Evolutionary conservation across 257 asterid species (phyloP).

Genomic region (Fraxinus pennsylvanica): DNA sequence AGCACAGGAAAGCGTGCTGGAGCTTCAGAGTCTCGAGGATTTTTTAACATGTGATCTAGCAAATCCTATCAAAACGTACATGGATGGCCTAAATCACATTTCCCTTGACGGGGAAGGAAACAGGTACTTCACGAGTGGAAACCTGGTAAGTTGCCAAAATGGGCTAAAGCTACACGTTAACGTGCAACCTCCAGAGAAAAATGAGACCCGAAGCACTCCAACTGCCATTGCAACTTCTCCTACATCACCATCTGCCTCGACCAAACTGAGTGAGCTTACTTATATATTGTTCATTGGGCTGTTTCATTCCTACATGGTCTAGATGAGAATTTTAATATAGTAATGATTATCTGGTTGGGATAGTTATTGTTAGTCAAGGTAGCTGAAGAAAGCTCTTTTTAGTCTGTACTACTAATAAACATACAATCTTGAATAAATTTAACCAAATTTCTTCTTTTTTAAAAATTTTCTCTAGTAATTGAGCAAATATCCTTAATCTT

Average conservation of each 20-base stretch:
- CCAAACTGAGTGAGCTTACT: not conserved
- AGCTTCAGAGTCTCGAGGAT: slow-evolving; percentile 32
- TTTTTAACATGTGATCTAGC: slow-evolving; percentile 30
- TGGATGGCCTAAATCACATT: slow-evolving; percentile 26
- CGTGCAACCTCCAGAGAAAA: slow-evolving; percentile 15
- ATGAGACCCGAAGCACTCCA: not conserved
- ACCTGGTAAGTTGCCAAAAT: slow-evolving; percentile 32
- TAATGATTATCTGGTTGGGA: not conserved
- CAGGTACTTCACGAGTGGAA: slow-evolving; percentile 36
- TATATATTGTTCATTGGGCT: not conserved
- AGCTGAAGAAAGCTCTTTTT: not conserved
- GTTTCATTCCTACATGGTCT: not conserved
- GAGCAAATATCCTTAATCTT: not conserved
- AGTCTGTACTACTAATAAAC: not conserved
- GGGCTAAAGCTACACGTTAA: slow-evolving; percentile 37
- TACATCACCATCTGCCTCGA: not conserved
- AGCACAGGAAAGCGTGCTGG: slow-evolving; percentile 35
- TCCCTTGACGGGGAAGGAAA: slow-evolving; percentile 31
- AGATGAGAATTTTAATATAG: not conserved
- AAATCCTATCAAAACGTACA: slow-evolving; percentile 36
- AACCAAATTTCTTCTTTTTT: not conserved
- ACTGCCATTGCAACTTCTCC: not conserved
- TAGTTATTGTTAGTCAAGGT: not conserved
- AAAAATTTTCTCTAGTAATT: not conserved
- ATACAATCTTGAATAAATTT: not conserved